phyloP scores from a whole-genome alignment of 192 early-diverging fungal species.

The Gigaspora rosea region DNA sequence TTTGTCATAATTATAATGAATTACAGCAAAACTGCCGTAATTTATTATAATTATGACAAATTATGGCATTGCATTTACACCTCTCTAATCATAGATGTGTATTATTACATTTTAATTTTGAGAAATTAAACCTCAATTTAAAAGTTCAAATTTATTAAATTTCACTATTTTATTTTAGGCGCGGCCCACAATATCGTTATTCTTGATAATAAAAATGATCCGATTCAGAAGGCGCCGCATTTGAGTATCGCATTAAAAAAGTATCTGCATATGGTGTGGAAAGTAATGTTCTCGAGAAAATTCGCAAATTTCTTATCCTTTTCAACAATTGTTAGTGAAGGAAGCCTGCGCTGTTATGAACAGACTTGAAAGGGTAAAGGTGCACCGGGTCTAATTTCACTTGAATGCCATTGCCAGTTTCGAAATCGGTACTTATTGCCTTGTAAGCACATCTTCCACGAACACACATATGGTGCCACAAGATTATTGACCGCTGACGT shows the following conservation, averaged over 20 bases:
- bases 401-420: slow-evolving; percentile 6
- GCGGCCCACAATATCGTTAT: not conserved
- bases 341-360: not conserved
- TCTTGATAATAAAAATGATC: not conserved
- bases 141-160: not conserved
- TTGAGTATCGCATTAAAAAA: slow-evolving; percentile 10
- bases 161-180: too few relatives aligned
- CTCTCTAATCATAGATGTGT: too few relatives aligned
- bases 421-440: not conserved
- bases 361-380: not conserved
- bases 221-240: not conserved
- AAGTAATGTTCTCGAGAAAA: not conserved
- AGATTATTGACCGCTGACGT: too few relatives aligned
- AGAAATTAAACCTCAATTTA: not conserved
- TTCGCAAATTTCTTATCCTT: not conserved
- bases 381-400: not conserved
- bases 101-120: too few relatives aligned
- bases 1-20: too few relatives aligned
- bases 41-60: too few relatives aligned
- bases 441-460: not conserved
- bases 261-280: not conserved
- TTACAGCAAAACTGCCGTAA: too few relatives aligned
- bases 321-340: not conserved
- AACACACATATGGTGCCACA: not conserved
- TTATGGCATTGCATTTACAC: not conserved